Evolutionary conservation across 2,329 filamentous ascomycete genomes (phyloP).

Genomic region (Cytospora piceae): DNA sequence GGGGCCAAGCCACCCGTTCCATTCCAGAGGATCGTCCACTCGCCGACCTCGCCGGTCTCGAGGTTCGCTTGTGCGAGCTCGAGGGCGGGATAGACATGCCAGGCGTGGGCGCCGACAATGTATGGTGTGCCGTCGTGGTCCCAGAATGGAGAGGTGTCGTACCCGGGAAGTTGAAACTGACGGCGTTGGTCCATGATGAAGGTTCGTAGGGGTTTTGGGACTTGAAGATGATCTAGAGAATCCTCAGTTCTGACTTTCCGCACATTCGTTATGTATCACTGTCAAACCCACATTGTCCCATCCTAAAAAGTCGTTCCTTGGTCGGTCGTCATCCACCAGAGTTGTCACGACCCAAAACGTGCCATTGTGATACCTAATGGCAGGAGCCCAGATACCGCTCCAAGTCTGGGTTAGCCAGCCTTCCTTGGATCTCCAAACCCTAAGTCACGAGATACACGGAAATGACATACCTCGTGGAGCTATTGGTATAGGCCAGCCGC

Average conservation of each 20-base stretch:
- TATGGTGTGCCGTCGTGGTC: conserved; percentile 59
- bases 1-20: conserved; percentile 50
- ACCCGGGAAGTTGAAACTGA: conserved; percentile 54
- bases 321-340: conserved; percentile 41
- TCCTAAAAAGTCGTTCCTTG: conserved; percentile 39
- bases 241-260: background rate
- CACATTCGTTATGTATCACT: no score
- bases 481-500: conserved; percentile 37
- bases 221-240: conserved; percentile 48
- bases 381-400: conserved; percentile 42
- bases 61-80: conserved; percentile 46
- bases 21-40: conserved; percentile 50
- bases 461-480: conserved; percentile 37
- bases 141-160: conserved; percentile 61
- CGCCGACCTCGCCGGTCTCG: conserved; percentile 44
- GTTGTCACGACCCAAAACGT: conserved; percentile 40
- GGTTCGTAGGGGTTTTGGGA: conserved; percentile 47
- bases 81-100: conserved; percentile 46
- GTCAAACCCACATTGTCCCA: conserved; percentile 42
- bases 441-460: background rate
- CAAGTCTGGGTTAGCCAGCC: background rate
- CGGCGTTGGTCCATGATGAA: conserved; percentile 50
- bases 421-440: background rate
- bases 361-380: conserved; percentile 37
- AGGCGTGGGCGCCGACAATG: conserved; percentile 47